phyloP scores from a whole-genome alignment of 495 filamentous ascomycete genomes.

The Penicillium canariense region DNA sequence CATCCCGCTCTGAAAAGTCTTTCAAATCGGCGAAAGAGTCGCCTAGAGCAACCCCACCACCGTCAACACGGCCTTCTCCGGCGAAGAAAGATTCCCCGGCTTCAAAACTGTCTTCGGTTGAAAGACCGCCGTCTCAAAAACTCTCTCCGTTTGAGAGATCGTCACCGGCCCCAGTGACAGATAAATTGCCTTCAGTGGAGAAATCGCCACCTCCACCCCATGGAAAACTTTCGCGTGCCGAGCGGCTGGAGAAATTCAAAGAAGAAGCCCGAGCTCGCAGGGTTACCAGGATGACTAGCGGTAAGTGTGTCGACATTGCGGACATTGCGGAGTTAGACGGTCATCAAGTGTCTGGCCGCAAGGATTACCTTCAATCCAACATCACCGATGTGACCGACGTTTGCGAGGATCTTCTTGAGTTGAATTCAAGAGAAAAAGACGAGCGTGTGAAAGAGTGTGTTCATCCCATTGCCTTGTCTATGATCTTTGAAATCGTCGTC shows the following conservation, averaged over 20 bases:
- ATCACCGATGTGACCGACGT: slow-evolving; percentile 22
- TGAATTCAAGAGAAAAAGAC: slow-evolving; percentile 16
- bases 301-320: not conserved
- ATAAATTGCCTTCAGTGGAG: not conserved
- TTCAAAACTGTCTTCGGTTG: not conserved
- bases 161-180: not conserved
- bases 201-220: not conserved
- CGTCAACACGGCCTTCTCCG: slow-evolving; percentile 12
- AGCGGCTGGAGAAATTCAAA: slow-evolving; percentile 19
- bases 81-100: slow-evolving; percentile 1
- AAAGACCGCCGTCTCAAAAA: slow-evolving; percentile 3
- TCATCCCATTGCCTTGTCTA: slow-evolving; percentile 25
- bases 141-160: not conserved
- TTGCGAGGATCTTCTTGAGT: slow-evolving; percentile 18
- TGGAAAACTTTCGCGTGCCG: slow-evolving; percentile 6
- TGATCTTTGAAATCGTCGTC: slow-evolving; percentile 35
- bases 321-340: slow-evolving; percentile 46
- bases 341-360: slow-evolving; percentile 30
- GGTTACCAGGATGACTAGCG: slow-evolving; percentile 2
- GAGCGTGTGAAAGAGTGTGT: slow-evolving; percentile 11
- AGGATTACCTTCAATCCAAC: slow-evolving; percentile 23
- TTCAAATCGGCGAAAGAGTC: slow-evolving; percentile 18
- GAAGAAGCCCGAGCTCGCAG: slow-evolving; percentile 20
- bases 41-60: slow-evolving; percentile 5
- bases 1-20: slow-evolving; percentile 22